Percentiles rank a stretch among this genome's conserved stretches.
Conservation (phyloP, 345 rosid genomes). For the Streptanthus diversifolius region DNA sequence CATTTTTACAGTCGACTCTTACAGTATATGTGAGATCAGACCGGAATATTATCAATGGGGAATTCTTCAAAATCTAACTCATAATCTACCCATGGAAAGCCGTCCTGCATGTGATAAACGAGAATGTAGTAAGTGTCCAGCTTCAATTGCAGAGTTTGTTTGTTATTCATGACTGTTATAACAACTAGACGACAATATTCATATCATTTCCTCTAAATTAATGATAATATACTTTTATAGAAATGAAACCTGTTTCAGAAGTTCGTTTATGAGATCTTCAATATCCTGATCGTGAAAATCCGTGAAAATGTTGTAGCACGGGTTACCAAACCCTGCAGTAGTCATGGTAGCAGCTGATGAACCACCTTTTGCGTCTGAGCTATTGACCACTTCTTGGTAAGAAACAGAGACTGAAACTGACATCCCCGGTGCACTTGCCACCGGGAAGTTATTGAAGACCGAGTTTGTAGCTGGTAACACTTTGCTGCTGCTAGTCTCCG, state of each 20-base stretch:
- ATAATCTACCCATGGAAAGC: slow-evolving; percentile 48
- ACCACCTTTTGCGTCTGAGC: slow-evolving; percentile 46
- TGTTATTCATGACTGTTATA: background rate
- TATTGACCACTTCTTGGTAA: slow-evolving; percentile 54
- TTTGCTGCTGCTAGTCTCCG: slow-evolving; percentile 46
- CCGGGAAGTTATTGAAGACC: slow-evolving; percentile 49
- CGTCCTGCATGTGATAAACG: slow-evolving; percentile 47
- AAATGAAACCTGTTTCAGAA: slow-evolving; percentile 66
- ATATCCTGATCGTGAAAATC: slow-evolving; percentile 55
- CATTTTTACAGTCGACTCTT: slow-evolving; percentile 18
- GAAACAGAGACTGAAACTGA: slow-evolving; percentile 44
- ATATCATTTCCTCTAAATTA: background rate
- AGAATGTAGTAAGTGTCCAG: background rate
- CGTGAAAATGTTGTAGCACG: slow-evolving; percentile 53
- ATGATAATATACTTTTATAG: background rate
- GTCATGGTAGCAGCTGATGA: background rate
- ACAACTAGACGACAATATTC: background rate
- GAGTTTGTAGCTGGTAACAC: slow-evolving; percentile 39
- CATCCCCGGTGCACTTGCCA: slow-evolving; percentile 52
- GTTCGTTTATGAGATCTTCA: slow-evolving; percentile 87
- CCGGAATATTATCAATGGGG: slow-evolving; percentile 64
- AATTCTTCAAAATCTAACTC: slow-evolving; percentile 85
- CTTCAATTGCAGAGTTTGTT: background rate
- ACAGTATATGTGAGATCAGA: slow-evolving; percentile 22
- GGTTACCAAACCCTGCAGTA: slow-evolving; percentile 42